Percentiles rank a stretch among this genome's conserved stretches.
These are phyloP conservation scores for Coemansia javaensis DNA, from an alignment of 192 early-diverging fungal genomes.

Conservation along the genomic window DNA sequence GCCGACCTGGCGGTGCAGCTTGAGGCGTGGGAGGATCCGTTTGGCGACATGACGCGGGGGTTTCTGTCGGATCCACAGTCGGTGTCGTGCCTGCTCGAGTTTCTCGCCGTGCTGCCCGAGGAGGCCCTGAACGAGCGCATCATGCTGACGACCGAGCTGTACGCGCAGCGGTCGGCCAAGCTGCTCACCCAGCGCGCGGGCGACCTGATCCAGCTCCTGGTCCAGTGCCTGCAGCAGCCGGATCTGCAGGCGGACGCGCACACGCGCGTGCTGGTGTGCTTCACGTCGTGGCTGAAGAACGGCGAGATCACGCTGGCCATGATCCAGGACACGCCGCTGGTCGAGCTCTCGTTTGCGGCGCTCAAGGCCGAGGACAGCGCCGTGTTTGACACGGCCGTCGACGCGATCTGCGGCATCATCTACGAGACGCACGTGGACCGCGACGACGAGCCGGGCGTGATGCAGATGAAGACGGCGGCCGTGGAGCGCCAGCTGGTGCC, in stretches of 20 bases:
- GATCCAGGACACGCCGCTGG: conserved; percentile 61
- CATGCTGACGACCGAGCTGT: conserved; percentile 59
- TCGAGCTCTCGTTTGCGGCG: conserved; percentile 68
- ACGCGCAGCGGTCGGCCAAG: conserved; percentile 51
- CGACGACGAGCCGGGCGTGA: conserved; percentile 47
- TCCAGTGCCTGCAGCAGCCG: conserved; percentile 61
- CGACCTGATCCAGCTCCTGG: conserved; percentile 68
- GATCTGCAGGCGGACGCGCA: conserved; percentile 57
- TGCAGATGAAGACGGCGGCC: conserved; percentile 54
- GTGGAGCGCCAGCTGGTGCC: conserved; percentile 59
- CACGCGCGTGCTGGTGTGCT: conserved; percentile 62
- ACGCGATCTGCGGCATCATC: conserved; percentile 78
- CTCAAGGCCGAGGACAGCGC: conserved; percentile 55
- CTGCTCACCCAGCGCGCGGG: conserved; percentile 63
- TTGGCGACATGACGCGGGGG: conserved; percentile 64
- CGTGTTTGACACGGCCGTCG: conserved; percentile 79
- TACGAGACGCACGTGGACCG: conserved; percentile 55
- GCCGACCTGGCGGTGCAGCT: conserved; percentile 82
- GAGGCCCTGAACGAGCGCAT: conserved; percentile 70
- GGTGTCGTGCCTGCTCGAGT: conserved; percentile 68
- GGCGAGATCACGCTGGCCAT: conserved; percentile 68
- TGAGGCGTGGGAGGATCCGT: conserved; percentile 74
- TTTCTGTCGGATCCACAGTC: conserved; percentile 62
- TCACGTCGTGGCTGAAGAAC: conserved; percentile 78
- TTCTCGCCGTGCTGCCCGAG: conserved; percentile 82